Percentiles rank a stretch among this genome's conserved stretches.
These are phyloP conservation scores for Talaromyces stipitatus DNA, from an alignment of 495 filamentous ascomycete species.

Conservation along the genomic window DNA sequence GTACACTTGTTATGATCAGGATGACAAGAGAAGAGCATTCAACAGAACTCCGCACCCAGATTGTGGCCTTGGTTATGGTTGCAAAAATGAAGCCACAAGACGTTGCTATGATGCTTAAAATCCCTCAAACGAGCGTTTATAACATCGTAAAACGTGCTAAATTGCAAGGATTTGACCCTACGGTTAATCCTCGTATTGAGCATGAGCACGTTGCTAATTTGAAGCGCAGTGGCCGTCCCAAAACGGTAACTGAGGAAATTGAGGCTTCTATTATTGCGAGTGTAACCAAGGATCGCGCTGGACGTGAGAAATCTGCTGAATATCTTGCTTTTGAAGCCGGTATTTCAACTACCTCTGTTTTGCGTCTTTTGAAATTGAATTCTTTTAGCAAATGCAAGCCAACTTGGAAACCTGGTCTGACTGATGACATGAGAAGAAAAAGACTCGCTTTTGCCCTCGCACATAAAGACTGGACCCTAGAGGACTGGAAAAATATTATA, in stretches of 20 bases:
- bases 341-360: slow-evolving; percentile 4
- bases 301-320: background rate
- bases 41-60: background rate
- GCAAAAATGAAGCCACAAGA: background rate
- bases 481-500: background rate
- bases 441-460: background rate
- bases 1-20: background rate
- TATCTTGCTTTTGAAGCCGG: background rate
- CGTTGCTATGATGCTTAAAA: background rate
- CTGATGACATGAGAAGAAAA: background rate
- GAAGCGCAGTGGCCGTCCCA: background rate
- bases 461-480: background rate
- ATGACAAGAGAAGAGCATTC: background rate
- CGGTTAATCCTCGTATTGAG: background rate
- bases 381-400: slow-evolving; percentile 2
- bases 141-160: background rate
- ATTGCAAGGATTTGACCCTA: background rate
- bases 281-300: background rate
- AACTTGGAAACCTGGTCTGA: slow-evolving; percentile 1
- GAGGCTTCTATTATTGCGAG: background rate
- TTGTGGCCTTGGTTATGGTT: background rate
- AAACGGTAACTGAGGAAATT: background rate
- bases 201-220: background rate
- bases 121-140: background rate
- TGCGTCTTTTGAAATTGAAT: background rate